Conservation (phyloP, 2,329 filamentous ascomycete species). For the Paecilomyces sp. region DNA sequence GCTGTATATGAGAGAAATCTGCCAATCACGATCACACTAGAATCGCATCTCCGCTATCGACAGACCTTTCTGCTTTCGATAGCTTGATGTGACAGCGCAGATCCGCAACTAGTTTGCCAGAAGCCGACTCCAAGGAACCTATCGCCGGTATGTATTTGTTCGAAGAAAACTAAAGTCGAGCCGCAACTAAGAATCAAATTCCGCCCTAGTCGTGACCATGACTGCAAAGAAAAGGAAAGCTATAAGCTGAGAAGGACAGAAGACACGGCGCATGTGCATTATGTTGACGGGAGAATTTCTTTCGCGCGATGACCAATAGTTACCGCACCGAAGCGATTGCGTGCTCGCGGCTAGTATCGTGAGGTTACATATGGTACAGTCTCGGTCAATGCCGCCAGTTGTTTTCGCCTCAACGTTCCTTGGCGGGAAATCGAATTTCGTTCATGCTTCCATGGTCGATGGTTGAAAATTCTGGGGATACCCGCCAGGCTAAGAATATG, state of each 20-base stretch:
- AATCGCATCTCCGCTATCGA: neutral
- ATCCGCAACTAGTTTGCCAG: neutral
- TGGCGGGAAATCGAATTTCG: neutral
- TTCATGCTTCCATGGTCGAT: neutral
- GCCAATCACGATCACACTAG: neutral
- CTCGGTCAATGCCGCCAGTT: neutral
- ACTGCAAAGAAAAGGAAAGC: neutral
- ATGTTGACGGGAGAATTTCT: neutral
- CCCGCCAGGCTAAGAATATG: neutral
- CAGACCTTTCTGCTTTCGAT: neutral
- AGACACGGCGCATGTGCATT: neutral
- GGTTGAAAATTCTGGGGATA: neutral
- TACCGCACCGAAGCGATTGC: neutral
- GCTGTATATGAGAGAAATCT: neutral
- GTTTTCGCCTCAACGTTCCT: neutral
- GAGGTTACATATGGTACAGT: constrained; percentile 3
- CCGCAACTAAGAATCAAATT: neutral
- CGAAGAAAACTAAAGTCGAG: neutral
- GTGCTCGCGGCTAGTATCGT: constrained; percentile 3
- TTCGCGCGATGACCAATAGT: neutral
- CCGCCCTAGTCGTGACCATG: neutral
- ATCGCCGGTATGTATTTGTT: neutral
- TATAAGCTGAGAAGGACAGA: neutral
- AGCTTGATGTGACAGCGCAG: neutral
- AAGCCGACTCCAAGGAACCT: neutral